Conservation (phyloP, 2,329 filamentous ascomycete genomes). For the Beauveria medogensis region DNA sequence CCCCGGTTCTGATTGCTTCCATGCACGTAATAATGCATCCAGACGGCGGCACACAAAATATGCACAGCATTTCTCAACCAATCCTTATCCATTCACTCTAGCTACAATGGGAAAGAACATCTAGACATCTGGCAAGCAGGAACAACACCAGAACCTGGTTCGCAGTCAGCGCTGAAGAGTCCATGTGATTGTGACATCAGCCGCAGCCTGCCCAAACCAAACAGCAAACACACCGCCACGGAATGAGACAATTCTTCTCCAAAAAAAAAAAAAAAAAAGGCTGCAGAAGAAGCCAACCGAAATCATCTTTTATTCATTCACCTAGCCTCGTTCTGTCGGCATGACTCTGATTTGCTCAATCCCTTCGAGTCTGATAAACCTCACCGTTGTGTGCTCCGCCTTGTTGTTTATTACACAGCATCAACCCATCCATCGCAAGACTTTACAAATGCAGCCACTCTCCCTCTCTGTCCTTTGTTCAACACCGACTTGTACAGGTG, state of each 20-base stretch:
- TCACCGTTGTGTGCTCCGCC: too few relatives aligned
- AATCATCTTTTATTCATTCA: background rate
- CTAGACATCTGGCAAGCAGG: background rate
- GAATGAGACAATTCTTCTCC: background rate
- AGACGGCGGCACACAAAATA: background rate
- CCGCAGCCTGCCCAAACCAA: background rate
- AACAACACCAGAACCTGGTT: background rate
- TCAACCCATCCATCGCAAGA: too few relatives aligned
- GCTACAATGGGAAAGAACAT: background rate
- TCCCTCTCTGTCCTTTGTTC: too few relatives aligned
- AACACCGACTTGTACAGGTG: too few relatives aligned
- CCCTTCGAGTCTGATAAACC: too few relatives aligned
- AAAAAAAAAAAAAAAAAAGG: too few relatives aligned
- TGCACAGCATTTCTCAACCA: too few relatives aligned
- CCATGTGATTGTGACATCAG: conserved; percentile 6
- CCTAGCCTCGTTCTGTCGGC: too few relatives aligned
- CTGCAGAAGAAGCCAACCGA: background rate
- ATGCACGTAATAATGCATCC: background rate
- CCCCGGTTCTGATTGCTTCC: background rate
- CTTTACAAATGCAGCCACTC: too few relatives aligned
- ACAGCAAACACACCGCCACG: conserved; percentile 5
- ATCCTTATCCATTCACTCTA: too few relatives aligned
- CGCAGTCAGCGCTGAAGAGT: background rate
- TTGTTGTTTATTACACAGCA: too few relatives aligned
- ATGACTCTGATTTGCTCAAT: too few relatives aligned